Conservation (phyloP, 305 asterid species). For the Nicotiana rustica region DNA sequence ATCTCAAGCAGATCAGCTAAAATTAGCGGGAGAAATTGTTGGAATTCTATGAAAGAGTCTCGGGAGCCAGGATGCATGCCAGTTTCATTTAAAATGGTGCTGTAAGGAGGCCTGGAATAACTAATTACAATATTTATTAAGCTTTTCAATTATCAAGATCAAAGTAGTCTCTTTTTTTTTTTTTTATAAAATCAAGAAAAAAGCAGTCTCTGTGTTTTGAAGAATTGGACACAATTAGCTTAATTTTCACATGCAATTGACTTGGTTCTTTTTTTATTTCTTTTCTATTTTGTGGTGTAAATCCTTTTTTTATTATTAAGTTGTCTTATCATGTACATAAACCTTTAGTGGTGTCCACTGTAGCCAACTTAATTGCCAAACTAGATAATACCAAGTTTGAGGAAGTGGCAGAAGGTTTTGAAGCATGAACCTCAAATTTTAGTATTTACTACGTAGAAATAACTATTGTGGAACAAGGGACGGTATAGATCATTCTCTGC, state of each 20-base stretch:
- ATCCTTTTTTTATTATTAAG: not conserved
- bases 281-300: not conserved
- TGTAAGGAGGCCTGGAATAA: not conserved
- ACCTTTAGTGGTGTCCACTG: not conserved
- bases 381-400: not conserved
- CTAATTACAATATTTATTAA: not conserved
- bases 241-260: not conserved
- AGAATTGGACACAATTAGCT: slow-evolving; percentile 3
- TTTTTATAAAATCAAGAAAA: not conserved
- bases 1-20: not conserved
- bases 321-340: not conserved
- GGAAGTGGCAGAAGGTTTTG: not conserved
- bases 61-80: too few species aligned
- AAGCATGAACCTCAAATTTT: not conserved
- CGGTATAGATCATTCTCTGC: not conserved
- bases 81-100: not conserved
- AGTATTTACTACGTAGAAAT: not conserved
- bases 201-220: not conserved
- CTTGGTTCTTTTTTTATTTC: not conserved
- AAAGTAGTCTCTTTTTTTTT: not conserved
- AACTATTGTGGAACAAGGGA: not conserved
- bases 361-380: not conserved
- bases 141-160: not conserved
- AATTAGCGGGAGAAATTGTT: not conserved
- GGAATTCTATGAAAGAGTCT: too few species aligned